Percentiles rank a stretch among this genome's conserved stretches.
Conservation (phyloP, 2,329 filamentous ascomycete species). For the Camillea tinctor region DNA sequence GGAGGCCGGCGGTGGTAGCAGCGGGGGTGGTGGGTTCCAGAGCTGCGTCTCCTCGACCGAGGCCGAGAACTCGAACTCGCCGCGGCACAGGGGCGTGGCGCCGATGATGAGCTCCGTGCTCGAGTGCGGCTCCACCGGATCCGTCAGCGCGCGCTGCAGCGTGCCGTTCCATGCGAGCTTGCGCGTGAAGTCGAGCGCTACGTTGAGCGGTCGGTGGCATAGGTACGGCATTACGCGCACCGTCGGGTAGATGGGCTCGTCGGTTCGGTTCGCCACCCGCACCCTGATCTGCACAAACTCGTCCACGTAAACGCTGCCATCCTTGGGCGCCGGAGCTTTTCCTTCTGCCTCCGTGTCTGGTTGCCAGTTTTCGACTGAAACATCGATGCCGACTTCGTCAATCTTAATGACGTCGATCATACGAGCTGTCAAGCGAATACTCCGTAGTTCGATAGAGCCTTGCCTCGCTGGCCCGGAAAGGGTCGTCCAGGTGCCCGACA, state of each 20-base stretch:
- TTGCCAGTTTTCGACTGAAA: slow-evolving; percentile 46
- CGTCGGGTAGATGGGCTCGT: slow-evolving; percentile 61
- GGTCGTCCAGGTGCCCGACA: slow-evolving; percentile 71
- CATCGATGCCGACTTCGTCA: slow-evolving; percentile 71
- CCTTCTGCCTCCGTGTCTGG: neutral
- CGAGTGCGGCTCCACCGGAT: slow-evolving; percentile 54
- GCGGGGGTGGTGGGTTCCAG: slow-evolving; percentile 32
- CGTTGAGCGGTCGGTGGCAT: slow-evolving; percentile 66
- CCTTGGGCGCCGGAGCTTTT: slow-evolving; percentile 11
- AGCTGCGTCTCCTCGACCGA: slow-evolving; percentile 77
- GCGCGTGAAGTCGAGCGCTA: slow-evolving; percentile 77
- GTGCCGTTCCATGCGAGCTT: slow-evolving; percentile 84
- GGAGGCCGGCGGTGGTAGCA: neutral
- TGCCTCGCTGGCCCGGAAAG: slow-evolving; percentile 48
- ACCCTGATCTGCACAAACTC: slow-evolving; percentile 69
- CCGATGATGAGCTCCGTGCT: slow-evolving; percentile 64
- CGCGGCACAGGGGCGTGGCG: slow-evolving; percentile 72
- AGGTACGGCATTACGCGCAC: slow-evolving; percentile 66
- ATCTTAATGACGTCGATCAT: slow-evolving; percentile 84
- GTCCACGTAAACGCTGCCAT: slow-evolving; percentile 45
- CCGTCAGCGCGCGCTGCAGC: slow-evolving; percentile 70
- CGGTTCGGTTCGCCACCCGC: slow-evolving; percentile 72
- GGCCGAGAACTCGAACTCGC: slow-evolving; percentile 79
- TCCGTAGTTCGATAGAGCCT: slow-evolving; percentile 74
- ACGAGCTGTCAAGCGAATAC: slow-evolving; percentile 67